Evolutionary conservation across 2,329 filamentous ascomycete species (phyloP).

Genomic region (Penicillium vulpinum): DNA sequence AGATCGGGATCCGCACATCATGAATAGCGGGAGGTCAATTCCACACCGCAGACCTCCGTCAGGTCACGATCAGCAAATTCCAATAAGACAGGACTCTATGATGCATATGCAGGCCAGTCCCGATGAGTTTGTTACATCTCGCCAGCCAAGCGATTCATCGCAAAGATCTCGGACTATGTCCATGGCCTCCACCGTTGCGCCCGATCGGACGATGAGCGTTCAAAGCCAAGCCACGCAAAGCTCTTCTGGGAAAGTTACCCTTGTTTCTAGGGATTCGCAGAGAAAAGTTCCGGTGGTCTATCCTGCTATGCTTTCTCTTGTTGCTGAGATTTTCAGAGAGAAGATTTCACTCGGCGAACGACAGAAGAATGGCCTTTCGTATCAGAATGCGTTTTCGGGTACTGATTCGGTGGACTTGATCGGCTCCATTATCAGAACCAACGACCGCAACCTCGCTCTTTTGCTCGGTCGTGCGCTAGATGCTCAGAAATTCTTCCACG

Average conservation of each 20-base stretch:
- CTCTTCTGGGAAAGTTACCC: conserved; percentile 53
- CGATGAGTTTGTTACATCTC: conserved; percentile 29
- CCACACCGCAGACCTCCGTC: conserved; percentile 70
- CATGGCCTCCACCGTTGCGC: conserved; percentile 71
- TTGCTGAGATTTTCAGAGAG: conserved; percentile 88
- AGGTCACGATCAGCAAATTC: conserved; percentile 37
- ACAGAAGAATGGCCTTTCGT: conserved; percentile 94
- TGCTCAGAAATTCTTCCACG: conserved; percentile 98
- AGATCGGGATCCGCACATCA: conserved; percentile 78
- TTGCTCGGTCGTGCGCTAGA: conserved; percentile 88
- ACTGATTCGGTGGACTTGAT: conserved; percentile 94
- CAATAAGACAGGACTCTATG: conserved; percentile 46
- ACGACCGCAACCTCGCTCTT: conserved; percentile 88
- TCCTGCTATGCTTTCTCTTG: conserved; percentile 87
- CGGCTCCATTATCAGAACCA: conserved; percentile 95
- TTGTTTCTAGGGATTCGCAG: conserved; percentile 62
- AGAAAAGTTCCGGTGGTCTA: conserved; percentile 81
- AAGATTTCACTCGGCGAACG: conserved; percentile 83
- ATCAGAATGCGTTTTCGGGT: conserved; percentile 95
- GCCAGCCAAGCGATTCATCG: conserved; percentile 48
- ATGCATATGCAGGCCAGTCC: conserved; percentile 41
- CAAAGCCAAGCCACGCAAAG: conserved; percentile 54
- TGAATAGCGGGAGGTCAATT: conserved; percentile 81
- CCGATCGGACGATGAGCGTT: conserved; percentile 62
- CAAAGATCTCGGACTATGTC: conserved; percentile 71